Evolutionary conservation across 2,329 filamentous ascomycete species (phyloP).

Genomic region (Diplodia sapinea): DNA sequence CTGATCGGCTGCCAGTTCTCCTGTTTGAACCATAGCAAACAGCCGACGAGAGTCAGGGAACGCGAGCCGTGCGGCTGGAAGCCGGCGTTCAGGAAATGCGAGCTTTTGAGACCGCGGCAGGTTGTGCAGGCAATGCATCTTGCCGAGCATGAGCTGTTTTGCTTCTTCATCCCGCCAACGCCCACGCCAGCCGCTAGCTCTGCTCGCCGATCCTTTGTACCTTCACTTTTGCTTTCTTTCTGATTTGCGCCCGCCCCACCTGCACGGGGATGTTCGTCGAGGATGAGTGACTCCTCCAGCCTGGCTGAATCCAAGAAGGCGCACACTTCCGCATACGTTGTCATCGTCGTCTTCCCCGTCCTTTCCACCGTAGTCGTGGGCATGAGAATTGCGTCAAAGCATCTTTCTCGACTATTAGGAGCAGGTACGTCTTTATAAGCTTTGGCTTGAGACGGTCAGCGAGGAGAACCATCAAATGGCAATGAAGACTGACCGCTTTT

Average conservation of each 20-base stretch:
- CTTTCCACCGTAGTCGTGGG: slow-evolving; percentile 18
- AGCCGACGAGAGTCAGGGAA: slow-evolving; percentile 20
- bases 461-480: not conserved
- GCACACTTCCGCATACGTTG: slow-evolving; percentile 18
- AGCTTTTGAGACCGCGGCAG: not conserved
- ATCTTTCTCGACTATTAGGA: slow-evolving; percentile 10
- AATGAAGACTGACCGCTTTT: slow-evolving; percentile 1
- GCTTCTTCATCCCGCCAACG: slow-evolving; percentile 16
- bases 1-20: not conserved
- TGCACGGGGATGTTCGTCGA: slow-evolving; percentile 9
- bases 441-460: not conserved
- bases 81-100: slow-evolving; percentile 8
- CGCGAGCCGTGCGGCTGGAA: not conserved
- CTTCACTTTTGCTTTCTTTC: not conserved
- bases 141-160: slow-evolving; percentile 7
- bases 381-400: slow-evolving; percentile 12
- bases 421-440: slow-evolving; percentile 8
- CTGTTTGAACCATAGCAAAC: not conserved
- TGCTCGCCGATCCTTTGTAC: slow-evolving; percentile 1
- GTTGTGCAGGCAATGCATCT: not conserved
- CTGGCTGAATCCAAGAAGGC: slow-evolving; percentile 10
- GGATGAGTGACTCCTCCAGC: slow-evolving; percentile 17
- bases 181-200: slow-evolving; percentile 1
- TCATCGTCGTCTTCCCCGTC: slow-evolving; percentile 17
- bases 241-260: not conserved